phyloP scores from a whole-genome alignment of 345 rosid genomes.

The Tarenaya hassleriana region DNA sequence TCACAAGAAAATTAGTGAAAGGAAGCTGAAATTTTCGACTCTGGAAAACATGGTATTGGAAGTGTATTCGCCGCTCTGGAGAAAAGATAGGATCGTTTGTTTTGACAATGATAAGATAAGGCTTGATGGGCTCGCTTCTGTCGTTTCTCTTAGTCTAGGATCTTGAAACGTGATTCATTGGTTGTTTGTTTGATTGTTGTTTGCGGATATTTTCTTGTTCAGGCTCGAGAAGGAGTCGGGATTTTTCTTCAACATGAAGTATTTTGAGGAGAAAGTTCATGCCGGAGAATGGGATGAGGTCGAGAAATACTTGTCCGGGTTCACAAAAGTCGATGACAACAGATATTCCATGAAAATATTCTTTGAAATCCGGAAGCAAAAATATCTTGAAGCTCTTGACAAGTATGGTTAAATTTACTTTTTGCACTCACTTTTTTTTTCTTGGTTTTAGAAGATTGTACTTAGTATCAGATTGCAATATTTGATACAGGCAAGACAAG shows the following conservation, averaged over 20 bases:
- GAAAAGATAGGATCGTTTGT: too few species aligned
- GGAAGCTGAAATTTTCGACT: too few species aligned
- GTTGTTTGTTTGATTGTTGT: not conserved
- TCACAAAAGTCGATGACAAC: conserved; percentile 92
- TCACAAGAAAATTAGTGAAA: too few species aligned
- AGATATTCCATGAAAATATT: conserved; percentile 97
- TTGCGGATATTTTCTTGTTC: conserved; percentile 4
- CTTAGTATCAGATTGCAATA: conserved; percentile 8
- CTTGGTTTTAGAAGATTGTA: conserved; percentile 7
- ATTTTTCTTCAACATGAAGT: conserved; percentile 96
- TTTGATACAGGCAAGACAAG: conserved; percentile 56
- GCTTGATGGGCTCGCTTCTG: too few species aligned
- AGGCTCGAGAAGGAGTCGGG: conserved; percentile 99
- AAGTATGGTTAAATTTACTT: conserved; percentile 41
- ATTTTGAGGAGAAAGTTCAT: conserved; percentile 98
- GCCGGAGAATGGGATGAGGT: conserved; percentile 98
- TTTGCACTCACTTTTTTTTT: conserved; percentile 6
- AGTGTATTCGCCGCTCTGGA: too few species aligned
- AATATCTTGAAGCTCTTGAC: conserved; percentile 95
- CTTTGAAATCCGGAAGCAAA: conserved; percentile 98
- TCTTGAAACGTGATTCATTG: not conserved
- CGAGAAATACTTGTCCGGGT: conserved; percentile 96
- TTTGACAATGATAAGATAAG: too few species aligned
- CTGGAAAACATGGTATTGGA: too few species aligned
- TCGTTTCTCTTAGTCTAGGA: too few species aligned